Evolutionary conservation across 2,329 filamentous ascomycete species (phyloP).

Genomic region (Diplodia scrobiculata): DNA sequence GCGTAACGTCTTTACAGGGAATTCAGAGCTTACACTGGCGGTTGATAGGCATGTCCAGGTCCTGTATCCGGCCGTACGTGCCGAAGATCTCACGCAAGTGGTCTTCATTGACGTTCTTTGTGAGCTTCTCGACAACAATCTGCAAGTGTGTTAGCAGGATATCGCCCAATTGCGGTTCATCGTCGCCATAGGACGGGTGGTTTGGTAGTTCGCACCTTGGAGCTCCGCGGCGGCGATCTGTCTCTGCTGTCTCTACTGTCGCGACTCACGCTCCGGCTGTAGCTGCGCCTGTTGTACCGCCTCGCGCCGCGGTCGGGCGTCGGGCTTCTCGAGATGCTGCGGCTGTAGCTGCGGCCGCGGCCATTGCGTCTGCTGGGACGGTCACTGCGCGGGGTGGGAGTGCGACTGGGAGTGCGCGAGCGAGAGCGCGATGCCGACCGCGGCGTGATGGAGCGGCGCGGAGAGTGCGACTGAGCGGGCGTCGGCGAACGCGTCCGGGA

Average conservation of each 20-base stretch:
- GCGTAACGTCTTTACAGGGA: constrained; percentile 9
- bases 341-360: constrained; percentile 38
- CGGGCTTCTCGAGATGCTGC: constrained; percentile 35
- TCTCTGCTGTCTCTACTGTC: constrained; percentile 35
- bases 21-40: constrained; percentile 66
- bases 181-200: too few species aligned
- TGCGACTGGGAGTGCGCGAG: constrained; percentile 33
- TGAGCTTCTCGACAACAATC: constrained; percentile 95
- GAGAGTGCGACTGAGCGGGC: constrained; percentile 39
- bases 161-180: not conserved
- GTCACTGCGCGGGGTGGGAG: constrained; percentile 30
- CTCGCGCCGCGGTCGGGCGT: constrained; percentile 28
- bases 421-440: constrained; percentile 41
- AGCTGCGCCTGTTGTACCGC: constrained; percentile 31
- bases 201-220: constrained; percentile 40
- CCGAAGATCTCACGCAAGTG: constrained; percentile 93
- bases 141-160: constrained; percentile 44
- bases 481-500: constrained; percentile 40
- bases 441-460: constrained; percentile 44
- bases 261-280: constrained; percentile 43
- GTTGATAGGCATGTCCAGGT: constrained; percentile 88
- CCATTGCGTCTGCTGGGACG: constrained; percentile 40
- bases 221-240: constrained; percentile 37
- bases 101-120: constrained; percentile 87
- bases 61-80: constrained; percentile 79